Evolutionary conservation across 1,284 basidiomycete genomes (phyloP).

Genomic region (Apiotrichum laibachii): DNA sequence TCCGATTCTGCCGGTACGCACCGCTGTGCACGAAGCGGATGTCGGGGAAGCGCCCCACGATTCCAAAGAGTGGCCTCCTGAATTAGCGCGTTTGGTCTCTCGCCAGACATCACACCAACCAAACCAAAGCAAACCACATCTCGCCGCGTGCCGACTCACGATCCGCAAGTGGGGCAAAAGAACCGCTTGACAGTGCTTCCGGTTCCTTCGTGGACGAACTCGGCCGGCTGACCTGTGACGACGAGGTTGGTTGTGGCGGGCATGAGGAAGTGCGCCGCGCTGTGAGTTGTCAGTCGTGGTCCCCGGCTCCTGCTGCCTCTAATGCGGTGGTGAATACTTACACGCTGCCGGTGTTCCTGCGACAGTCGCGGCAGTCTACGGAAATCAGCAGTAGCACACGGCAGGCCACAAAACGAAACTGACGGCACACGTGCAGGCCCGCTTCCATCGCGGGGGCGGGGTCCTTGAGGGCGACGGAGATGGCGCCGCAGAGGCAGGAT

Average conservation of each 20-base stretch:
- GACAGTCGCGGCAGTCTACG: conserved; percentile 1
- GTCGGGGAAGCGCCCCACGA: background rate
- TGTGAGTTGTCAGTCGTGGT: background rate
- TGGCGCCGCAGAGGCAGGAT: background rate
- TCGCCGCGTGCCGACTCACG: too few relatives aligned
- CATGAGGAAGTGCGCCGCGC: background rate
- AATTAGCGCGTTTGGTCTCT: too few relatives aligned
- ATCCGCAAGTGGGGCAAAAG: conserved; percentile 1
- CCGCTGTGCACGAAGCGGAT: background rate
- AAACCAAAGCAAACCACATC: background rate
- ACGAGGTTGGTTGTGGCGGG: background rate
- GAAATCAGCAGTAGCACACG: background rate
- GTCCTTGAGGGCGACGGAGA: background rate
- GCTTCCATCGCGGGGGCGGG: too few relatives aligned
- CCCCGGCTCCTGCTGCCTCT: too few relatives aligned
- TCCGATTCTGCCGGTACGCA: background rate
- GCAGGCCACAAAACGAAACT: background rate
- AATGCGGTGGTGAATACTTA: background rate
- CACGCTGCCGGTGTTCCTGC: background rate
- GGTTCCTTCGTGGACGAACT: background rate
- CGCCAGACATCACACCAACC: background rate
- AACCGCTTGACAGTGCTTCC: background rate
- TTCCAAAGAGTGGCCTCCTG: background rate
- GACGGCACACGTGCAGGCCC: conserved; percentile 3
- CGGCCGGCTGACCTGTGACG: background rate